Evolutionary conservation across 192 early-diverging fungal species (phyloP), one percentile per base, ranked within the genome.

Genomic region (Diversispora eburnea): DNA sequence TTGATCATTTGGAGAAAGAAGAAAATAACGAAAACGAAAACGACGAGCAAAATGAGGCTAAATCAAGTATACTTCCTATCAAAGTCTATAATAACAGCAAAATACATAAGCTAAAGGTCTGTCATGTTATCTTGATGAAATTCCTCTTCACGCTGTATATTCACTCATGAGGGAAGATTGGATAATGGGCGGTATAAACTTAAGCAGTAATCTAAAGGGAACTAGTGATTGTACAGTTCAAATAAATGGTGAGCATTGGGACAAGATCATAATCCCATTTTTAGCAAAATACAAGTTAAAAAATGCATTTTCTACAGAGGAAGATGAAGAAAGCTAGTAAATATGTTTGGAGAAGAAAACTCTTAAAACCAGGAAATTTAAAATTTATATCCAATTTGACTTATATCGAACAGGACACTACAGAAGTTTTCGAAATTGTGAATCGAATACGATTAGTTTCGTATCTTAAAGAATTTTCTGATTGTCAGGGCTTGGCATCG

Each of bases 341-440:
- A 67, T n/a, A 67, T 67, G 47, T 67, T 67, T 3, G 66, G 66
- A 33, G 49, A 67, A 17, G 66, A 52, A 48, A 49, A 51, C n/a
- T 67, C 46, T 67, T 67, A 67, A 25, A 47, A 47, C 66, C 3
- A 33, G 66, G 66, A 8, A 67, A 67, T 8, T 19, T 67, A 49
- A 67, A 67, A 12, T 67, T 67, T 46, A 17, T 67, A 9, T 10
- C 0, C 66, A 52, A 46, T 46, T 67, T 67, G 66, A 42, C 33
- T 8, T 9, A 67, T 48, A 51, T 1, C 25, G 66, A 67, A 52
- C 46, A 67, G 66, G 48, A 67, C n/a, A 19, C 47, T 5, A 52
- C 46, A 52, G 25, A 67, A 67, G 66, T 67, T 41, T 46, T 67
- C 49, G 66, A 67, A 67, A 67, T 67, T 10, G 66, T 52, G 49